These are phyloP conservation scores for Colletotrichum sp. DNA, from an alignment of 2,329 filamentous ascomycete species.

Conservation along the genomic window DNA sequence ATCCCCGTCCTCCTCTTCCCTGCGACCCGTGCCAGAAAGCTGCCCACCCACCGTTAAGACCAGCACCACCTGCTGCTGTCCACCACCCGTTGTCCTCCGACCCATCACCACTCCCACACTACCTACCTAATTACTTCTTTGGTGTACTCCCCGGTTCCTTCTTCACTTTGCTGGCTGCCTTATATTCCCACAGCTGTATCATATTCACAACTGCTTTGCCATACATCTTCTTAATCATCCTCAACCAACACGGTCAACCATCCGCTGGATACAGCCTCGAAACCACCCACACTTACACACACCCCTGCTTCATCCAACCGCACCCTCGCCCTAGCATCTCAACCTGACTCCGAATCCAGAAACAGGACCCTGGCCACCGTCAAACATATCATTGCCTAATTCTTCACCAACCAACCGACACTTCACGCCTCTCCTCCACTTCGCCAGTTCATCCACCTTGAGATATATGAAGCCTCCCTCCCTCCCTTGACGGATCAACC, in stretches of 20 bases:
- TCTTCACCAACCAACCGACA: constrained; percentile 9
- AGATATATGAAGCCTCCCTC: constrained; percentile 15
- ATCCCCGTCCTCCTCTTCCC: constrained; percentile 12
- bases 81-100: neutral
- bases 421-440: neutral
- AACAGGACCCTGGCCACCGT: neutral
- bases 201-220: neutral
- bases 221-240: constrained; percentile 1
- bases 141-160: neutral
- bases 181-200: neutral
- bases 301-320: constrained; percentile 18
- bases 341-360: neutral
- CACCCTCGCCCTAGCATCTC: constrained; percentile 1
- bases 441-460: neutral
- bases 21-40: neutral
- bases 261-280: neutral
- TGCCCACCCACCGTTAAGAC: constrained; percentile 19
- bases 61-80: constrained; percentile 5
- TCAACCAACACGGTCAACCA: neutral
- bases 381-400: constrained; percentile 14
- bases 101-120: neutral
- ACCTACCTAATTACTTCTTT: neutral
- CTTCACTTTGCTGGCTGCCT: neutral
- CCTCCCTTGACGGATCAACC: neutral
- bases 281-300: neutral